Base-by-base conservation (phyloP, 257 asterid species). In the Haberlea rhodopensis region DNA sequence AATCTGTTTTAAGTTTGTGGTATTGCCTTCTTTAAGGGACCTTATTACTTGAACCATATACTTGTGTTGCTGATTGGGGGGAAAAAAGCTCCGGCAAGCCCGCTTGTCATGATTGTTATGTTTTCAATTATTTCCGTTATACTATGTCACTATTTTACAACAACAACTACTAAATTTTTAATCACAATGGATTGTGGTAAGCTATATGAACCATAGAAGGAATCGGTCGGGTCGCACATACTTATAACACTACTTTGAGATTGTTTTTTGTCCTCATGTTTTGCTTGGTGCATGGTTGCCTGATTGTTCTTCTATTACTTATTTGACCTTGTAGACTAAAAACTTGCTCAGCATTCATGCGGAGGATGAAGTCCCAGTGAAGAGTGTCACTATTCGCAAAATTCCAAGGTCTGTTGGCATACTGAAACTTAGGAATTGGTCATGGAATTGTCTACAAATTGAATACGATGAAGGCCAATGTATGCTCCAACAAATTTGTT, bases 271-370 rank as follows among this genome's bases (percentile, higher is more conserved):
- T 5, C n/a, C n/a, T 37, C 29, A 32, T n/a, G 10, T 21, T 53
- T 56, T 40, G 49, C 26, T 46, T 52, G 8, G 22, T 48, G 37
- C 32, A 51, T 18, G 16, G 2, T 26, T n/a, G 9, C 55, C 57
- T 62, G 45, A 15, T 59, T 48, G 60, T 64, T 54, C n/a, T 59
- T 21, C 3, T 55, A 10, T 32, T 53, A 3, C 40, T 27, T 40
- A 62, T 46, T 16, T 58, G 16, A 21, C 57, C n/a, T 69, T 65
- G 20, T 71, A 91, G 98, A 90, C 78, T 6, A 91, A 91, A 73
- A 89, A 89, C 68, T 81, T 91, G 79, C 76, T 91, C 59, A 87
- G 95, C 19, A 68, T 91, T 70, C 95, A 83, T 68, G 85, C 95
- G 7, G 98, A 85, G 70, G 95, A 87, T 46, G 80, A 81, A 75